phyloP scores from a whole-genome alignment of 2,329 filamentous ascomycete species.

The Coleophoma crateriformis region DNA sequence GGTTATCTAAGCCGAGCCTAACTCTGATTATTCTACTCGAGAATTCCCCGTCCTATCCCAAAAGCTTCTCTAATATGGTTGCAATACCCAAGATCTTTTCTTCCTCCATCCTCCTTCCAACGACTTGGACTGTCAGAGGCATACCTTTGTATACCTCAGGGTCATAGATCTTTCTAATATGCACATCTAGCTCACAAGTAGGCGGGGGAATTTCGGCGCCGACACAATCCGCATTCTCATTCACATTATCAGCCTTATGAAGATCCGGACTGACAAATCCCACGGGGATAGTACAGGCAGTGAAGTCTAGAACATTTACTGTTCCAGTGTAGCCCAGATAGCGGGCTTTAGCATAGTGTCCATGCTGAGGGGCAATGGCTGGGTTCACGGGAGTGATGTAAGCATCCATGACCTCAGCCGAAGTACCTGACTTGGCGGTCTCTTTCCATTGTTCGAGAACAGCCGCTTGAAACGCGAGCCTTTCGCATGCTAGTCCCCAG shows the following conservation, averaged over 20 bases:
- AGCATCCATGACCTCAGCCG: not conserved
- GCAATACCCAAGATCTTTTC: conserved; percentile 1
- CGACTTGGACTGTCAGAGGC: not conserved
- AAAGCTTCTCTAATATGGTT: not conserved
- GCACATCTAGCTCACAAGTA: not conserved
- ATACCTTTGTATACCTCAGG: not conserved
- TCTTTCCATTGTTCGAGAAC: not conserved
- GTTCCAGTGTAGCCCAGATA: not conserved
- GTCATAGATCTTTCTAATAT: not conserved
- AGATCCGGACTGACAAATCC: not conserved
- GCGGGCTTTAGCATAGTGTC: not conserved
- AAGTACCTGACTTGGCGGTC: not conserved
- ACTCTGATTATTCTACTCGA: too few relatives aligned
- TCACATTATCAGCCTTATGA: not conserved
- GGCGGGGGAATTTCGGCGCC: not conserved
- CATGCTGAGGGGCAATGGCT: not conserved
- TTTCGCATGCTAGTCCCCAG: not conserved
- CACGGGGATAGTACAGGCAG: not conserved
- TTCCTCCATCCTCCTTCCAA: conserved; percentile 1
- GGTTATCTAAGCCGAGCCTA: too few relatives aligned
- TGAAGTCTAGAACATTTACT: not conserved
- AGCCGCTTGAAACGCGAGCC: not conserved
- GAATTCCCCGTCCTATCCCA: too few relatives aligned
- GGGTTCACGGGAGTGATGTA: not conserved
- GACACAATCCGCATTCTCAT: not conserved